Evolutionary conservation across 2,329 filamentous ascomycete species (phyloP).

Genomic region (Cladosporium phlei): DNA sequence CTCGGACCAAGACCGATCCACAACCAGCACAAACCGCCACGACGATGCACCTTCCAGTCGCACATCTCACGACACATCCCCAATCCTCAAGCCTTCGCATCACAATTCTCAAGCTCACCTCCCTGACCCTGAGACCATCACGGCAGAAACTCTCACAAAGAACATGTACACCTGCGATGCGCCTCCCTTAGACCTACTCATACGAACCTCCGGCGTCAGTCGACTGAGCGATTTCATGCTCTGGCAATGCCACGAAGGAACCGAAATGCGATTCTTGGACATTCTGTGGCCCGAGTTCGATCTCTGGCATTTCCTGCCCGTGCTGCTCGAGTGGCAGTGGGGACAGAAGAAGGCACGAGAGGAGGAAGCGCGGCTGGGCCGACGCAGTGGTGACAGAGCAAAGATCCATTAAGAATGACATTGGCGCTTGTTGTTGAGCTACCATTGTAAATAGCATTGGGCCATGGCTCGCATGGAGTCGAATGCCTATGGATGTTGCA

Average conservation of each 20-base stretch:
- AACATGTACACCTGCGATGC: constrained; percentile 85
- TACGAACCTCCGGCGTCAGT: constrained; percentile 89
- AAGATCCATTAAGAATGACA: background rate
- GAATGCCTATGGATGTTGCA: no score
- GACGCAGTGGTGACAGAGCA: background rate
- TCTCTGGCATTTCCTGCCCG: constrained; percentile 86
- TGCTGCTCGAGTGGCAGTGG: constrained; percentile 84
- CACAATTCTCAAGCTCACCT: constrained; percentile 21
- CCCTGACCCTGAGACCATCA: constrained; percentile 84
- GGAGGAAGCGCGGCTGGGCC: constrained; percentile 9
- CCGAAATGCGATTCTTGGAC: constrained; percentile 85
- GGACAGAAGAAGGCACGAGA: constrained; percentile 36
- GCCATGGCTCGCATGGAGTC: no score
- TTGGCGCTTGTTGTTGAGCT: no score
- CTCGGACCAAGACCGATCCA: constrained; percentile 17
- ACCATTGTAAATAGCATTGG: no score
- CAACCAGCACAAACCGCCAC: constrained; percentile 8
- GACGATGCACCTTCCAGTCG: constrained; percentile 16
- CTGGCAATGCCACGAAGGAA: constrained; percentile 93
- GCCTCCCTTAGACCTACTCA: constrained; percentile 83
- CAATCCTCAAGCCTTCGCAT: constrained; percentile 8
- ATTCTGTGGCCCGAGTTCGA: constrained; percentile 96
- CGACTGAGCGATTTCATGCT: constrained; percentile 96
- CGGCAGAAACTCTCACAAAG: constrained; percentile 70
- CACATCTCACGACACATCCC: constrained; percentile 26